Conservation (phyloP, 2,329 filamentous ascomycete species). For the Cercospora sp. region DNA sequence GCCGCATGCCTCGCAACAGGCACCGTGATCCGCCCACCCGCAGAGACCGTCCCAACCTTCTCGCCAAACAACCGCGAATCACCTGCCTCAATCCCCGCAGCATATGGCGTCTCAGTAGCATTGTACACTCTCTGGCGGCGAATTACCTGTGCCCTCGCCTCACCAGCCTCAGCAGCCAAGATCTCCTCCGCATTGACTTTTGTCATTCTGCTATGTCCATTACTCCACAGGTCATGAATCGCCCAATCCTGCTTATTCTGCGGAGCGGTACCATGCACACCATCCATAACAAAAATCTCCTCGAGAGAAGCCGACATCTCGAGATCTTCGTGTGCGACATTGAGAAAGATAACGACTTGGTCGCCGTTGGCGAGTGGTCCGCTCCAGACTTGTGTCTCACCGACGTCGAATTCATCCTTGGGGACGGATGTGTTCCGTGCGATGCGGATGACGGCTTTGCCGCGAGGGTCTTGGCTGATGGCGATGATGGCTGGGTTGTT, state of each 20-base stretch:
- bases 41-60: background rate
- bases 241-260: constrained; percentile 7
- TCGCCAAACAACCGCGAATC: background rate
- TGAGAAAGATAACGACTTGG: constrained; percentile 1
- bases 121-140: background rate
- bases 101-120: background rate
- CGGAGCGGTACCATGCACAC: background rate
- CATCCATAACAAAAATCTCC: background rate
- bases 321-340: constrained; percentile 1
- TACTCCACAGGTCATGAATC: background rate
- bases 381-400: constrained; percentile 5
- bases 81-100: background rate
- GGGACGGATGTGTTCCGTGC: background rate
- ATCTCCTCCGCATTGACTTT: constrained; percentile 6
- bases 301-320: constrained; percentile 4
- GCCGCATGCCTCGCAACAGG: background rate
- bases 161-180: background rate
- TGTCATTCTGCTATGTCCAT: constrained; percentile 3
- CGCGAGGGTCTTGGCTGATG: constrained; percentile 50
- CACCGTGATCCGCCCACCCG: background rate
- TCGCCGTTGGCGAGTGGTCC: constrained; percentile 7
- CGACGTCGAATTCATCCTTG: constrained; percentile 2
- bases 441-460: background rate
- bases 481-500: constrained; percentile 53
- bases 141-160: background rate